Evolutionary conservation across 2,329 filamentous ascomycete species (phyloP).

Genomic region (Chrysosporium keratinophilum): DNA sequence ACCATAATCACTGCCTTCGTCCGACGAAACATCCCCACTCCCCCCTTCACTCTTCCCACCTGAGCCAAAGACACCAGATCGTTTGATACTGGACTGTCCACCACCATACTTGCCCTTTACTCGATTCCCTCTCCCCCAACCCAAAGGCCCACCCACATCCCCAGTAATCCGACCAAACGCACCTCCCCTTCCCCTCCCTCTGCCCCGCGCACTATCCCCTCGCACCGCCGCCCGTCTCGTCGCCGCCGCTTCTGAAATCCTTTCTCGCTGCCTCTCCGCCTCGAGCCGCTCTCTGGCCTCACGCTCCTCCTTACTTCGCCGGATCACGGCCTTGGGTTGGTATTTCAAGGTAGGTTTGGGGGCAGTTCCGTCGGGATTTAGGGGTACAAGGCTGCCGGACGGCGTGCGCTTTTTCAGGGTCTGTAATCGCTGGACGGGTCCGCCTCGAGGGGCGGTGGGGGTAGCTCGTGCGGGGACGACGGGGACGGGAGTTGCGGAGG

Average conservation of each 20-base stretch:
- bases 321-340: constrained; percentile 33
- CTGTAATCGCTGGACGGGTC: constrained; percentile 34
- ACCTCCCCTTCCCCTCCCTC: constrained; percentile 24
- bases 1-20: constrained; percentile 40
- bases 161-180: constrained; percentile 23
- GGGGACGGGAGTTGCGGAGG: not conserved
- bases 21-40: constrained; percentile 31
- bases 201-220: constrained; percentile 20
- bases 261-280: constrained; percentile 31
- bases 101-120: constrained; percentile 17
- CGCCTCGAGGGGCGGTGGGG: constrained; percentile 11
- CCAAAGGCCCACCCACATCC: constrained; percentile 24
- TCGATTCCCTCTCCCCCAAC: constrained; percentile 22
- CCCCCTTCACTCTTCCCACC: constrained; percentile 23
- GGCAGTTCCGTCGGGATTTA: constrained; percentile 23
- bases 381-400: constrained; percentile 29
- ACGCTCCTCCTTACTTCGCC: constrained; percentile 38
- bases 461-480: constrained; percentile 4
- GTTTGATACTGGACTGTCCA: constrained; percentile 19
- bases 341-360: constrained; percentile 35
- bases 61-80: constrained; percentile 23
- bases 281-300: constrained; percentile 36
- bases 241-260: constrained; percentile 33
- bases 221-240: constrained; percentile 5
- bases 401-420: constrained; percentile 33